Conservation (phyloP, 2,329 filamentous ascomycete genomes). For the Calonectria montana region DNA sequence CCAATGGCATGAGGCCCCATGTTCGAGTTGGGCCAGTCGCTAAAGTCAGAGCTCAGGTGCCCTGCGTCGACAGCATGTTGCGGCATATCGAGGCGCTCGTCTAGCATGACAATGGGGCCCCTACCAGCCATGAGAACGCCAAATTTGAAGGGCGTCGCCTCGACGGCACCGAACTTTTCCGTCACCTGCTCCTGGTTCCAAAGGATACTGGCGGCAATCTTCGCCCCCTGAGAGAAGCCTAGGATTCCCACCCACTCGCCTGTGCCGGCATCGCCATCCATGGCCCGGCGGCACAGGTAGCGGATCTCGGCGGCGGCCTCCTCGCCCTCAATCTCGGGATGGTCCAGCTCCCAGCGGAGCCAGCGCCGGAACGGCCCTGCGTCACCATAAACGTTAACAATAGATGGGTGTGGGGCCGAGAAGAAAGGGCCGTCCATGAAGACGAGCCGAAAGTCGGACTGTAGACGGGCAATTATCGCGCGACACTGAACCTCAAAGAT, state of each 20-base stretch:
- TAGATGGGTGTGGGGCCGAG: constrained; percentile 70
- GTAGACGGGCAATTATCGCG: constrained; percentile 58
- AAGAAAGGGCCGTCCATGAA: constrained; percentile 78
- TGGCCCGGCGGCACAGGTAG: constrained; percentile 54
- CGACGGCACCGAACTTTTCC: constrained; percentile 46
- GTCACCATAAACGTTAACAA: constrained; percentile 73
- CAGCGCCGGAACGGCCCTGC: constrained; percentile 73
- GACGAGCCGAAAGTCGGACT: constrained; percentile 73
- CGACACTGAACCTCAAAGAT: constrained; percentile 79
- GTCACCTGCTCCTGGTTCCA: constrained; percentile 69
- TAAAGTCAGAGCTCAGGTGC: constrained; percentile 37
- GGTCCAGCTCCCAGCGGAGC: constrained; percentile 72
- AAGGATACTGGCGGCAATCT: constrained; percentile 69
- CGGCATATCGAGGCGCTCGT: constrained; percentile 62
- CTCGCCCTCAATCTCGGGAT: constrained; percentile 62
- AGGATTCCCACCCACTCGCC: constrained; percentile 71
- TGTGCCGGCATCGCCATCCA: constrained; percentile 64
- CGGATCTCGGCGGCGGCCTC: constrained; percentile 55
- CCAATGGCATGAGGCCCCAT: constrained; percentile 50
- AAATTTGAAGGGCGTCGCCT: constrained; percentile 47
- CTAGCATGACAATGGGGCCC: constrained; percentile 46
- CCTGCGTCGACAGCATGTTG: constrained; percentile 51
- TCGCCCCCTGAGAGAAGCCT: constrained; percentile 76
- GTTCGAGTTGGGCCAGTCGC: constrained; percentile 58
- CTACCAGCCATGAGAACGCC: constrained; percentile 51